Percentiles rank a stretch among this genome's conserved stretches.
These are phyloP conservation scores for Boletus sp. DNA, from an alignment of 768 basidiomycete species.

Conservation along the genomic window DNA sequence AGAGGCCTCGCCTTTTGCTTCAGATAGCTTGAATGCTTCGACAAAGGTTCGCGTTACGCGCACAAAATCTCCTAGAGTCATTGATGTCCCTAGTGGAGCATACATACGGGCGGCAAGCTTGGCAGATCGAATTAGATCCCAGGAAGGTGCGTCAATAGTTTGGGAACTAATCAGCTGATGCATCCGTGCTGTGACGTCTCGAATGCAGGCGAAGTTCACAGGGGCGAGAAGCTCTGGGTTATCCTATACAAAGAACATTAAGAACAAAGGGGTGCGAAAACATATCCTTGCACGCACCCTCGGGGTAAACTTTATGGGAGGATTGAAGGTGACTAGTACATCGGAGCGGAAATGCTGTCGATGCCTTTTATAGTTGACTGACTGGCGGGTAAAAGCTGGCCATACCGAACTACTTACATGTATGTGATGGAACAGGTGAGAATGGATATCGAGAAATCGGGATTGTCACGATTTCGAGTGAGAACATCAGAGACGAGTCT, in stretches of 20 bases:
- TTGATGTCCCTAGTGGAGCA: slow-evolving; percentile 80
- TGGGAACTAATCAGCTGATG: slow-evolving; percentile 70
- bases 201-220: slow-evolving; percentile 58
- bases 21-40: slow-evolving; percentile 62
- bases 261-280: not conserved
- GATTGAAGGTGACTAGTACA: slow-evolving; percentile 79
- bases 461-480: slow-evolving; percentile 61
- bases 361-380: slow-evolving; percentile 47
- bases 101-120: slow-evolving; percentile 80
- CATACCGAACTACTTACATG: slow-evolving; percentile 44
- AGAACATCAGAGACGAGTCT: slow-evolving; percentile 78
- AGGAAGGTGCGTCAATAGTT: slow-evolving; percentile 81
- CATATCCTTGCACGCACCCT: slow-evolving; percentile 39
- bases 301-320: slow-evolving; percentile 61
- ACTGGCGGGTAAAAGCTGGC: not conserved
- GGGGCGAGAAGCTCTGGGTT: slow-evolving; percentile 72
- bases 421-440: slow-evolving; percentile 81
- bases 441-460: slow-evolving; percentile 68
- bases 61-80: slow-evolving; percentile 83
- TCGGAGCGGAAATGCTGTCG: slow-evolving; percentile 86
- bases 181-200: slow-evolving; percentile 56
- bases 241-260: slow-evolving; percentile 37
- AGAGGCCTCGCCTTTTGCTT: slow-evolving; percentile 25
- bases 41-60: slow-evolving; percentile 72
- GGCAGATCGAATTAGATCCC: slow-evolving; percentile 70